Evolutionary conservation across 139 green algal genomes (phyloP).

Genomic region (Chlorella sp.): DNA sequence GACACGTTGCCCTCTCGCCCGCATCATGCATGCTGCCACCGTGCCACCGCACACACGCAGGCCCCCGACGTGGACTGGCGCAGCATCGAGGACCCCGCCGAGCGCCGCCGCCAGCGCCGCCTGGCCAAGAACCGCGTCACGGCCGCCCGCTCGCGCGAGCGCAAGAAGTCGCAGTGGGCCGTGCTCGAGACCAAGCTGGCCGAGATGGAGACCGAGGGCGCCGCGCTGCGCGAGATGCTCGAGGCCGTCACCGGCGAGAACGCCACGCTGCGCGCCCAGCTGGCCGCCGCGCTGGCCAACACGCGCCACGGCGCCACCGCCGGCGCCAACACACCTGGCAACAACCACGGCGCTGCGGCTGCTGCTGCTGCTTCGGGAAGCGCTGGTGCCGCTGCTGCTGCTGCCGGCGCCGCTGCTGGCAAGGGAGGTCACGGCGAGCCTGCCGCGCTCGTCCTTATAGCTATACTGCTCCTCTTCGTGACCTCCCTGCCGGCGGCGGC

Average conservation of each 20-base stretch:
- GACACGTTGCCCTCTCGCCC: no score
- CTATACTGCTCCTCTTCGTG: slow-evolving; percentile 21
- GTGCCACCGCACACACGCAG: no score
- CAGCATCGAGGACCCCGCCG: slow-evolving; percentile 44
- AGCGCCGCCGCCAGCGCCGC: slow-evolving; percentile 47
- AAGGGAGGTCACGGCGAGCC: slow-evolving; percentile 12
- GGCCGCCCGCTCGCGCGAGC: slow-evolving; percentile 47
- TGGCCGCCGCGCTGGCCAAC: slow-evolving; percentile 5
- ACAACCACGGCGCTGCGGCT: no score
- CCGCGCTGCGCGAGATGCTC: slow-evolving; percentile 32
- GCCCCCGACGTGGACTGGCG: slow-evolving; percentile 45
- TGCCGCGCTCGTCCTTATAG: slow-evolving; percentile 31
- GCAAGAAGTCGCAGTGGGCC: slow-evolving; percentile 50
- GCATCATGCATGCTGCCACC: no score
- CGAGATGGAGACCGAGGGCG: slow-evolving; percentile 38
- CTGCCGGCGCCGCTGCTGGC: not conserved
- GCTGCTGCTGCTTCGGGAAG: no score
- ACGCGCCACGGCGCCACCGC: not conserved
- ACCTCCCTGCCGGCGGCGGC: no score
- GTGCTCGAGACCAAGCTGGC: slow-evolving; percentile 37
- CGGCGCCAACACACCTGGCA: not conserved
- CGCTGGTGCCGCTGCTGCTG: no score
- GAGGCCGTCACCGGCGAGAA: slow-evolving; percentile 34
- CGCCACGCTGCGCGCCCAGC: slow-evolving; percentile 16
- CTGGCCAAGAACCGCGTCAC: slow-evolving; percentile 64